phyloP scores from a whole-genome alignment of 768 basidiomycete species.

The Rhizopogon sp. region DNA sequence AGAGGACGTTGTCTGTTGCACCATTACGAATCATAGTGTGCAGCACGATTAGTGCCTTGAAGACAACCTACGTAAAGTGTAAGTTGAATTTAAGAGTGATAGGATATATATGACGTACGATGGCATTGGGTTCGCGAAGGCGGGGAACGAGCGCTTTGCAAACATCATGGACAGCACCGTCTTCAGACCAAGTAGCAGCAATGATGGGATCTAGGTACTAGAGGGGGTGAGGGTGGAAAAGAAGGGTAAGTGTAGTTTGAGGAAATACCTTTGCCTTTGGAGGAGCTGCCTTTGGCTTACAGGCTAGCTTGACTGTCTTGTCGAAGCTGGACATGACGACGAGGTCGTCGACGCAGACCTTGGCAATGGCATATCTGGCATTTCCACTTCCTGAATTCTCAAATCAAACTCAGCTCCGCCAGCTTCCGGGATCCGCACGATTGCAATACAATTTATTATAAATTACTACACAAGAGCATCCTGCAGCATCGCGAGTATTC shows the following conservation, averaged over 20 bases:
- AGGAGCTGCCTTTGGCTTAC: slow-evolving; percentile 93
- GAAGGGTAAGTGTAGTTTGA: background rate
- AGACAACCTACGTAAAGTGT: slow-evolving; percentile 65
- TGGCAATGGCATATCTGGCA: background rate
- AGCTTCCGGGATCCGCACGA: background rate
- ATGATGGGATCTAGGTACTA: slow-evolving; percentile 97
- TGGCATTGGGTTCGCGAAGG: slow-evolving; percentile 86
- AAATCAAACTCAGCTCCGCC: slow-evolving; percentile 19
- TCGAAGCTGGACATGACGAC: slow-evolving; percentile 68
- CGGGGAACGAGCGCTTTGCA: slow-evolving; percentile 82
- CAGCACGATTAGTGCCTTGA: slow-evolving; percentile 93
- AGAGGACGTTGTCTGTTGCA: slow-evolving; percentile 88
- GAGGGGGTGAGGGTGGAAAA: slow-evolving; percentile 2
- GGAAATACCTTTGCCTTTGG: slow-evolving; percentile 86
- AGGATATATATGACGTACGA: slow-evolving; percentile 47
- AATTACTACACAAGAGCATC: too few relatives aligned
- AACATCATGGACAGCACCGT: slow-evolving; percentile 90
- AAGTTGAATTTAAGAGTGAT: background rate
- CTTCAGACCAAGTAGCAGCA: slow-evolving; percentile 94
- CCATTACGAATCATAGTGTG: slow-evolving; percentile 97
- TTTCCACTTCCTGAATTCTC: slow-evolving; percentile 4
- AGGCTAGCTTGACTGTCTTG: slow-evolving; percentile 93
- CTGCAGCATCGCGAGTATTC: too few relatives aligned
- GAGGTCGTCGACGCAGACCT: slow-evolving; percentile 5
- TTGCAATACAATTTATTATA: too few relatives aligned